Conservation (phyloP, 2,329 filamentous ascomycete genomes). For the Chaetothyriales sp. region DNA sequence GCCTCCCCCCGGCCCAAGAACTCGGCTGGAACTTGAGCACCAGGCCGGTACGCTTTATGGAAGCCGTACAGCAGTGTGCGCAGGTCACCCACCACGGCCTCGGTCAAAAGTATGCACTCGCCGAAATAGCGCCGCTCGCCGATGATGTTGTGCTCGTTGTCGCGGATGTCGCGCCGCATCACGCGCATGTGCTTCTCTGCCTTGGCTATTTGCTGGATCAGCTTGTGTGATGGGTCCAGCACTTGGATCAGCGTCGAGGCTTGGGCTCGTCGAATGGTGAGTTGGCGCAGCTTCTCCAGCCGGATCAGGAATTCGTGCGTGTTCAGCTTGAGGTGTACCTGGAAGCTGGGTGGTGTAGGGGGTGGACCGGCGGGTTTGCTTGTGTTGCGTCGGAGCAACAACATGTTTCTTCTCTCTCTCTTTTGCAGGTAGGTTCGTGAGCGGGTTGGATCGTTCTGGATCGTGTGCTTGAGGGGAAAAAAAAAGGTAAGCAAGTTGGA, state of each 20-base stretch:
- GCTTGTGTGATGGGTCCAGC: neutral
- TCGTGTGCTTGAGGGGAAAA: no score
- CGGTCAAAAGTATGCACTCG: slow-evolving; percentile 1
- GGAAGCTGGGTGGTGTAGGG: slow-evolving; percentile 1
- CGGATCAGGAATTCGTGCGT: slow-evolving; percentile 4
- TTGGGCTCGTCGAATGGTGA: neutral
- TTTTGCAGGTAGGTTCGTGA: no score
- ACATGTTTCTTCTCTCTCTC: no score
- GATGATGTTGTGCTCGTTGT: neutral
- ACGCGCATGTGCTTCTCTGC: slow-evolving; percentile 1
- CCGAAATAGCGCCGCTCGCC: slow-evolving; percentile 6
- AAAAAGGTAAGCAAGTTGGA: no score
- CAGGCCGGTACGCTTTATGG: neutral
- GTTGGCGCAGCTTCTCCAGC: neutral
- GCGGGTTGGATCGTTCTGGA: no score
- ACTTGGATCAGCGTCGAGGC: slow-evolving; percentile 1
- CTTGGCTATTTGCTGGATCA: neutral
- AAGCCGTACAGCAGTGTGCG: slow-evolving; percentile 1
- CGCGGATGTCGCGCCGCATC: neutral
- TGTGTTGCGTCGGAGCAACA: no score
- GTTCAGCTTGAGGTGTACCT: slow-evolving; percentile 5
- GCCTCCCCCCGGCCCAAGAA: neutral
- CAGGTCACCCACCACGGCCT: slow-evolving; percentile 1
- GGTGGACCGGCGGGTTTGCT: neutral
- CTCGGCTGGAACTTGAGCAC: neutral